Evolutionary conservation across 352 stramenopile species (phyloP).

Genomic region (Globisporangium nunn): DNA sequence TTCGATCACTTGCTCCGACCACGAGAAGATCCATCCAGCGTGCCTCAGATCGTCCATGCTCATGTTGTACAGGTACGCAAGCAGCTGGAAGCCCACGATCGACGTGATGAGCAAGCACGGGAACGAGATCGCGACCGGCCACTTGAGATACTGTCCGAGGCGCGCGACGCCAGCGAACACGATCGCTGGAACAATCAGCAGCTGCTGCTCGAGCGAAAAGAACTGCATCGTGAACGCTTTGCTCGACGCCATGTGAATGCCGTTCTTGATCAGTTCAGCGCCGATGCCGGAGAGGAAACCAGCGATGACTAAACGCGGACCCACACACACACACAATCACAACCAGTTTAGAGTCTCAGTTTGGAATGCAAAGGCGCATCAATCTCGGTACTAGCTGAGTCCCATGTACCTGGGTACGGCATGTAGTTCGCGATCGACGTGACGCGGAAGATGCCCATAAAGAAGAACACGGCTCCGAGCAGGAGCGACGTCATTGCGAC

Average conservation of each 20-base stretch:
- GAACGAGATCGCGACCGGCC: conserved; percentile 68
- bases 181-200: conserved; percentile 48
- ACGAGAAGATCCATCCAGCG: conserved; percentile 57
- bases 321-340: too few relatives aligned
- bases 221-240: conserved; percentile 43
- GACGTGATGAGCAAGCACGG: conserved; percentile 53
- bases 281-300: conserved; percentile 78
- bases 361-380: too few relatives aligned
- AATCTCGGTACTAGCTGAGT: neutral
- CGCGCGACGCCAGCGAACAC: conserved; percentile 49
- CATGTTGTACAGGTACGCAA: conserved; percentile 20
- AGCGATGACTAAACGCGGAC: conserved; percentile 42
- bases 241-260: conserved; percentile 68
- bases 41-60: conserved; percentile 29
- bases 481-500: conserved; percentile 59
- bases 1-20: conserved; percentile 45
- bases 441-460: conserved; percentile 62
- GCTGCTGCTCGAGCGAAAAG: conserved; percentile 49
- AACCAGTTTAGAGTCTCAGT: too few relatives aligned
- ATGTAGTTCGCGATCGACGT: conserved; percentile 83
- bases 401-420: conserved; percentile 46
- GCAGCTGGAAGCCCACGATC: conserved; percentile 51
- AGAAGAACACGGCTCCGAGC: conserved; percentile 52
- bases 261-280: conserved; percentile 70
- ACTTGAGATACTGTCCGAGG: conserved; percentile 48